A percentile compares a stretch with the other conserved stretches of the same genome.
These are phyloP conservation scores for Trematosphaeria pertusa DNA, from an alignment of 2,329 filamentous ascomycete genomes.

Conservation along the genomic window DNA sequence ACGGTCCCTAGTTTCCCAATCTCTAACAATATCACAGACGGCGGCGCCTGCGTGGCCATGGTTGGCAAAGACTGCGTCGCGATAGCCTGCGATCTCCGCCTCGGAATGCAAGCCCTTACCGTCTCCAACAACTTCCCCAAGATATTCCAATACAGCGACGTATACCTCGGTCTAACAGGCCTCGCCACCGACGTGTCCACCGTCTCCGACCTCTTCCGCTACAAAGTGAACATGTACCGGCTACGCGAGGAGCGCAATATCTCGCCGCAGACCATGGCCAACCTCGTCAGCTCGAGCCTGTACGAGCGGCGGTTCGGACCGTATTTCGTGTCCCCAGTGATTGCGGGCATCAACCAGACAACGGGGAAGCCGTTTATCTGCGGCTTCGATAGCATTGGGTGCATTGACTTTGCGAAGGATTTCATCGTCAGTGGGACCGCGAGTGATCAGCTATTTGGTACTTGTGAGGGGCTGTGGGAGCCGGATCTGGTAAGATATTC, in stretches of 20 bases:
- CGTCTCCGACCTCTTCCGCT: constrained; percentile 95
- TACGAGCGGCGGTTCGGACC: constrained; percentile 97
- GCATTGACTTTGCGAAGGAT: constrained; percentile 99
- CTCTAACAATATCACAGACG: constrained; percentile 60
- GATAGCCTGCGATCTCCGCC: constrained; percentile 97
- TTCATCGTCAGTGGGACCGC: constrained; percentile 98
- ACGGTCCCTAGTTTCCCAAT: constrained; percentile 12
- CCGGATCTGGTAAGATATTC: constrained; percentile 79
- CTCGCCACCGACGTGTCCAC: constrained; percentile 95
- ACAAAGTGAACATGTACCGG: constrained; percentile 99
- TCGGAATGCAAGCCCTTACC: constrained; percentile 94
- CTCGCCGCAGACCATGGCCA: constrained; percentile 91
- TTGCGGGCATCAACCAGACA: constrained; percentile 94
- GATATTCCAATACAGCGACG: constrained; percentile 96
- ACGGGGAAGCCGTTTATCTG: constrained; percentile 97
- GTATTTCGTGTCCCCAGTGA: constrained; percentile 93
- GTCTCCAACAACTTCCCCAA: constrained; percentile 99
- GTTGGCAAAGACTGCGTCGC: constrained; percentile 99
- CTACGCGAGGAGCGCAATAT: constrained; percentile 98
- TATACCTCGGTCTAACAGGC: constrained; percentile 94
- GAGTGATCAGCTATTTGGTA: constrained; percentile 97
- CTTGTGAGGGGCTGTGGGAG: constrained; percentile 98
- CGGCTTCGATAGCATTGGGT: constrained; percentile 98
- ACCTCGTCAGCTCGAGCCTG: constrained; percentile 83
- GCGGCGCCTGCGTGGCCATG: constrained; percentile 97